These are phyloP conservation scores for Solanum hybrid DNA, from an alignment of 305 asterid species.

Conservation along the genomic window DNA sequence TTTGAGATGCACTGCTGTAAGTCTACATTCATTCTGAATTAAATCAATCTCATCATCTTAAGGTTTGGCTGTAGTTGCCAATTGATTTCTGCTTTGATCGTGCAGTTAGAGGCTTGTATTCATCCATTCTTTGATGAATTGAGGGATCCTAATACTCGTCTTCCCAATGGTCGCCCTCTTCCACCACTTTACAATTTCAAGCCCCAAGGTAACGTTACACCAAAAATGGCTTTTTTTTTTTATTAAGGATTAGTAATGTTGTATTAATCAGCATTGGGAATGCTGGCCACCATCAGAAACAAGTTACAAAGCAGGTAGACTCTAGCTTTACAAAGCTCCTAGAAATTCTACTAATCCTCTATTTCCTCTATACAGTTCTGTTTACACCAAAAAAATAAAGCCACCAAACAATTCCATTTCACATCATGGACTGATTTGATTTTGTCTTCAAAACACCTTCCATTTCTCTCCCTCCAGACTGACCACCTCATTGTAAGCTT, in stretches of 20 bases:
- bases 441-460: background rate
- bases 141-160: constrained; percentile 74
- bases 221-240: background rate
- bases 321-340: background rate
- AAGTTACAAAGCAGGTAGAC: background rate
- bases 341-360: background rate
- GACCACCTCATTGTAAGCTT: background rate
- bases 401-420: background rate
- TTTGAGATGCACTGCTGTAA: constrained; percentile 96
- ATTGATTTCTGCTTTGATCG: constrained; percentile 7
- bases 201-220: constrained; percentile 54
- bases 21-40: constrained; percentile 25
- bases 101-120: constrained; percentile 93
- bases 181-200: constrained; percentile 91
- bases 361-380: background rate
- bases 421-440: background rate
- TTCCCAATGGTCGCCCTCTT: constrained; percentile 97
- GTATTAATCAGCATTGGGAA: background rate
- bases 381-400: background rate
- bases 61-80: background rate
- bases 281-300: background rate
- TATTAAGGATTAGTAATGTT: background rate
- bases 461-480: background rate
- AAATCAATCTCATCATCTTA: background rate
- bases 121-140: constrained; percentile 95